A percentile compares a stretch with the other conserved stretches of the same genome.
phyloP scores from a whole-genome alignment of 75 land plant genomes.

The Picea sitchensis region DNA sequence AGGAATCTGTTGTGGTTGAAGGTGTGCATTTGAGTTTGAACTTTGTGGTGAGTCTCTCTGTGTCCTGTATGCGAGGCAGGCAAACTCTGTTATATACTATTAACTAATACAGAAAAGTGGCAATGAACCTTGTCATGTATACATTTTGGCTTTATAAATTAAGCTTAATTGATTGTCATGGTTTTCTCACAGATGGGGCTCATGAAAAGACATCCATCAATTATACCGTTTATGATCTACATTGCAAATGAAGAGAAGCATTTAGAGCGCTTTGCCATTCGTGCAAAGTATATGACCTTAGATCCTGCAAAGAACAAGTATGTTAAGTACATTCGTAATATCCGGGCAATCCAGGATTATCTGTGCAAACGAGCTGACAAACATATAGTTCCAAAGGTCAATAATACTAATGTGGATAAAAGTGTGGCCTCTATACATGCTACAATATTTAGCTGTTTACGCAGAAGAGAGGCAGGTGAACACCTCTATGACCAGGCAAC shows the following conservation, averaged over 20 bases:
- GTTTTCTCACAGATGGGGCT: conserved; percentile 43
- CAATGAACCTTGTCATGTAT: neutral
- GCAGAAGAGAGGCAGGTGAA: conserved; percentile 45
- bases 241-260: conserved; percentile 59
- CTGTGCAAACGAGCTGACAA: conserved; percentile 54
- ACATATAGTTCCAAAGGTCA: conserved; percentile 55
- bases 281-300: conserved; percentile 59
- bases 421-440: conserved; percentile 71
- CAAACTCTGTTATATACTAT: neutral
- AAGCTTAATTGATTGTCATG: neutral
- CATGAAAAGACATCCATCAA: conserved; percentile 58
- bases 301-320: conserved; percentile 59
- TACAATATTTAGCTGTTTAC: conserved; percentile 51
- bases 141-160: neutral
- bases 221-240: conserved; percentile 56
- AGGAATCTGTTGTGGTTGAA: conserved; percentile 49
- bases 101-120: neutral
- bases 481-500: conserved; percentile 45
- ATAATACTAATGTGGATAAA: conserved; percentile 66
- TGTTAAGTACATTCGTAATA: conserved; percentile 57
- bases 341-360: conserved; percentile 55
- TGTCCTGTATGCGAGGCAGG: neutral
- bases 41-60: conserved; percentile 42
- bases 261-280: conserved; percentile 54
- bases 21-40: conserved; percentile 54